phyloP scores from a whole-genome alignment of 225 moss, liverwort and hornwort genomes.

The Bryoerythrophyllum caledonicum region DNA sequence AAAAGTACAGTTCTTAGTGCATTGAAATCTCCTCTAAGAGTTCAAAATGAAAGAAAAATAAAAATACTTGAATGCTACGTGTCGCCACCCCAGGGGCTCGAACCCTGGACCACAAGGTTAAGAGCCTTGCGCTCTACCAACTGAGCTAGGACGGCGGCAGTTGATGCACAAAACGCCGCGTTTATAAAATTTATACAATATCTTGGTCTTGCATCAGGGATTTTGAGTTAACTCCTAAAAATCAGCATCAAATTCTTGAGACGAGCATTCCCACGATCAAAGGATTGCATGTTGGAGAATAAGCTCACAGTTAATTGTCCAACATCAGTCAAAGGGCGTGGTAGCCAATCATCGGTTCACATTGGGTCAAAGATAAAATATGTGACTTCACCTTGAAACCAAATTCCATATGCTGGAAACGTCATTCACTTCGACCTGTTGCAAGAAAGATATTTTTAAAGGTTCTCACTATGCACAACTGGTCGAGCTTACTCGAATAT shows the following conservation, averaged over 20 bases:
- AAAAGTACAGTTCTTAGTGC: background rate
- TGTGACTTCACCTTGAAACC: background rate
- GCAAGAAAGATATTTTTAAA: background rate
- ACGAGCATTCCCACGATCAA: background rate
- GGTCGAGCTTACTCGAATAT: background rate
- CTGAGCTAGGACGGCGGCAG: too few species aligned
- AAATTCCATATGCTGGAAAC: background rate
- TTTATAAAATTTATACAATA: too few species aligned
- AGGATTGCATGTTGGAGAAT: background rate
- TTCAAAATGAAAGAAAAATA: too few species aligned
- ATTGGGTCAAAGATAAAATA: background rate
- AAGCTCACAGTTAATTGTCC: too few species aligned
- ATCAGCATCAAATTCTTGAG: too few species aligned
- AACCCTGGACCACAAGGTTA: background rate
- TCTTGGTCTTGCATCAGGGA: too few species aligned
- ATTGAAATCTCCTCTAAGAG: background rate
- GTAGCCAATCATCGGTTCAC: too few species aligned
- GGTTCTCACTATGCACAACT: background rate
- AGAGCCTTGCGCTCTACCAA: background rate
- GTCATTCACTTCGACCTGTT: constrained; percentile 4
- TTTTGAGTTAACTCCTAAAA: too few species aligned
- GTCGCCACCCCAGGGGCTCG: background rate
- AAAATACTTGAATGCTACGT: background rate
- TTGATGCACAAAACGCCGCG: too few species aligned
- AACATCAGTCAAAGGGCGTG: too few species aligned